Conservation (phyloP, 352 stramenopile genomes). For the Pythium myriotylum region DNA sequence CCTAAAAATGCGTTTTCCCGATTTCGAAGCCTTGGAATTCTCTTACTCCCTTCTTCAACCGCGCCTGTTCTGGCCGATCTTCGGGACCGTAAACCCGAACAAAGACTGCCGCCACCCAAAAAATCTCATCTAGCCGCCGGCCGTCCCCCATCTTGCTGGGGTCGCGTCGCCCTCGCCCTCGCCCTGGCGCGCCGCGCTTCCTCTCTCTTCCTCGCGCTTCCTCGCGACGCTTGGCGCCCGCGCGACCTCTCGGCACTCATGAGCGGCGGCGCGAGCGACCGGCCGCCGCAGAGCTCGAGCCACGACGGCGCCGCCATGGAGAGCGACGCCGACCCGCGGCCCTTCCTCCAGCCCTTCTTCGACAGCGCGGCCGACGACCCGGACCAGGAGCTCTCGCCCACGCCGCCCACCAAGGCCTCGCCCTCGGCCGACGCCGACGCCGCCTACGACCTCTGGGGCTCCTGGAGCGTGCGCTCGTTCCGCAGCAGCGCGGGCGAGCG, state of each 20-base stretch:
- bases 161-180: too few relatives aligned
- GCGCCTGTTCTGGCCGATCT: too few relatives aligned
- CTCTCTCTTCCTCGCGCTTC: too few relatives aligned
- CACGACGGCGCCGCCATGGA: slow-evolving; percentile 18
- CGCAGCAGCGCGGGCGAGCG: slow-evolving; percentile 18
- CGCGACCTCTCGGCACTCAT: slow-evolving; percentile 1
- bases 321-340: background rate
- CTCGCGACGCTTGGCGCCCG: slow-evolving; percentile 1
- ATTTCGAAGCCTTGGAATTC: too few relatives aligned
- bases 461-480: slow-evolving; percentile 41
- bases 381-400: slow-evolving; percentile 36
- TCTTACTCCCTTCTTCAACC: too few relatives aligned
- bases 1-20: background rate
- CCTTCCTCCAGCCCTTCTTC: slow-evolving; percentile 1
- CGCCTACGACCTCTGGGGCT: slow-evolving; percentile 44
- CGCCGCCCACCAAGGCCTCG: slow-evolving; percentile 18
- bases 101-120: too few relatives aligned
- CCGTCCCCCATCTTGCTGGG: too few relatives aligned
- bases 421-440: slow-evolving; percentile 4
- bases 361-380: slow-evolving; percentile 4
- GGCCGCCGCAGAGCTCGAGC: slow-evolving; percentile 24
- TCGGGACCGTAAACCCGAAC: too few relatives aligned
- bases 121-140: too few relatives aligned
- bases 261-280: background rate
- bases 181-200: too few relatives aligned